A percentile compares a stretch with the other conserved stretches of the same genome.
phyloP scores from a whole-genome alignment of 1,284 basidiomycete genomes.

The Naganishia cerealis region DNA sequence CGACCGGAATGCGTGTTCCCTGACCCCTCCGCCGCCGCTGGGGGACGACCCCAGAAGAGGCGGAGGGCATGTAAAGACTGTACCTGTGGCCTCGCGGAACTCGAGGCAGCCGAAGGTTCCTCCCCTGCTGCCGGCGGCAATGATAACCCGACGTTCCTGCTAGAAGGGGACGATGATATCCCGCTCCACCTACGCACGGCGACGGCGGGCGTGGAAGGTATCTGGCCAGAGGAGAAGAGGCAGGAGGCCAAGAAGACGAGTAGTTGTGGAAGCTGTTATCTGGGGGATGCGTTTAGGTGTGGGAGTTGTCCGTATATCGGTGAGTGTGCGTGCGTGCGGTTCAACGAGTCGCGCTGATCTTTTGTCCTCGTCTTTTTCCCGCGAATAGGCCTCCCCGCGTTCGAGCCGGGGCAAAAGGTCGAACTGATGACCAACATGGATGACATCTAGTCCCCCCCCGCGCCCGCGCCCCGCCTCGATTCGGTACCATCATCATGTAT shows the following conservation, averaged over 20 bases:
- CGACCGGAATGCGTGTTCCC: slow-evolving; percentile 55
- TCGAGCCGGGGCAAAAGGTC: slow-evolving; percentile 97
- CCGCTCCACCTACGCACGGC: slow-evolving; percentile 46
- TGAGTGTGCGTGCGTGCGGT: slow-evolving; percentile 55
- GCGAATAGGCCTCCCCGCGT: slow-evolving; percentile 80
- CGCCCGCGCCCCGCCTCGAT: too few relatives aligned
- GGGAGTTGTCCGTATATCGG: slow-evolving; percentile 92
- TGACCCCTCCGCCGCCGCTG: slow-evolving; percentile 44
- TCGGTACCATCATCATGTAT: too few relatives aligned
- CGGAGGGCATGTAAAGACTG: slow-evolving; percentile 83
- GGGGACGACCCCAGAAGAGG: slow-evolving; percentile 50
- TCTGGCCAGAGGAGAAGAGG: slow-evolving; percentile 60
- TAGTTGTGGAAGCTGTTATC: slow-evolving; percentile 95
- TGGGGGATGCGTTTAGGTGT: slow-evolving; percentile 97
- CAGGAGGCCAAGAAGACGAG: slow-evolving; percentile 72
- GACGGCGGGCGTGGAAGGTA: slow-evolving; percentile 48
- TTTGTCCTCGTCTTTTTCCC: neutral
- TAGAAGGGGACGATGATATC: slow-evolving; percentile 54
- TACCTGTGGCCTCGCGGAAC: slow-evolving; percentile 86
- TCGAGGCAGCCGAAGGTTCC: slow-evolving; percentile 84
- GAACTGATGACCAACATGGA: slow-evolving; percentile 76
- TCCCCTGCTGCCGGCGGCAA: slow-evolving; percentile 52
- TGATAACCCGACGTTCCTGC: slow-evolving; percentile 45
- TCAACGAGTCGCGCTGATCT: neutral
- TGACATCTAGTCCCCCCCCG: slow-evolving; percentile 63